Evolutionary conservation across 2,329 filamentous ascomycete species (phyloP).

Genomic region (Trichoderma atrobrunneum): DNA sequence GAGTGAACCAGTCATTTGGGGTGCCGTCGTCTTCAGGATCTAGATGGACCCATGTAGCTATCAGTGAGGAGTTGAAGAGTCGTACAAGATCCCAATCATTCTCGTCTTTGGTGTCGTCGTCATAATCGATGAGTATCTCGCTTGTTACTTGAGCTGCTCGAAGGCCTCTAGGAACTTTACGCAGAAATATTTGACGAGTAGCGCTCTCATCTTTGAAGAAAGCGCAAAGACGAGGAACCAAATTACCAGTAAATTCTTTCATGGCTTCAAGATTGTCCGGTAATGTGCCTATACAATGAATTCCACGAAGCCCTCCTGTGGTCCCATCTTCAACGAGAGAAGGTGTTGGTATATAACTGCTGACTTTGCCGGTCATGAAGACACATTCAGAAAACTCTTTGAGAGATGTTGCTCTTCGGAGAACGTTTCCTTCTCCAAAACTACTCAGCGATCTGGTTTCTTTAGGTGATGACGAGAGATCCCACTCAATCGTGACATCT

Average conservation of each 20-base stretch:
- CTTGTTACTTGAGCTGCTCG: not conserved
- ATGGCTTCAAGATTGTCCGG: not conserved
- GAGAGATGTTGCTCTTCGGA: not conserved
- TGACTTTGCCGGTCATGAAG: not conserved
- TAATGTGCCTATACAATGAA: not conserved
- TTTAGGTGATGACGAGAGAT: not conserved
- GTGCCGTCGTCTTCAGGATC: constrained; percentile 10
- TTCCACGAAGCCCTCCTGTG: not conserved
- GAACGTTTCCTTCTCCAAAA: not conserved
- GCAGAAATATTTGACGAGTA: not conserved
- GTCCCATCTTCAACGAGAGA: not conserved
- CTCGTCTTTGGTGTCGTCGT: not conserved
- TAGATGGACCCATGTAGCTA: not conserved
- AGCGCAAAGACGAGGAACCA: not conserved
- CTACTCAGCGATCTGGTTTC: not conserved
- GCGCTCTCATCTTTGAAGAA: constrained; percentile 12
- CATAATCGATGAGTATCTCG: constrained; percentile 5
- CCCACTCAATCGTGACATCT: not conserved
- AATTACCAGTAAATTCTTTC: constrained; percentile 1
- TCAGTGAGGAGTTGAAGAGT: not conserved
- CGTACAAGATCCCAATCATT: constrained; percentile 5
- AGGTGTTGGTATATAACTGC: not conserved
- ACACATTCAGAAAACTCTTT: not conserved
- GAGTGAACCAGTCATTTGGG: constrained; percentile 8
- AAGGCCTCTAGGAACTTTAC: not conserved